A percentile compares a stretch with the other conserved stretches of the same genome.
Conservation (phyloP, 345 rosid genomes). For the Euphorbia tirucalli region DNA sequence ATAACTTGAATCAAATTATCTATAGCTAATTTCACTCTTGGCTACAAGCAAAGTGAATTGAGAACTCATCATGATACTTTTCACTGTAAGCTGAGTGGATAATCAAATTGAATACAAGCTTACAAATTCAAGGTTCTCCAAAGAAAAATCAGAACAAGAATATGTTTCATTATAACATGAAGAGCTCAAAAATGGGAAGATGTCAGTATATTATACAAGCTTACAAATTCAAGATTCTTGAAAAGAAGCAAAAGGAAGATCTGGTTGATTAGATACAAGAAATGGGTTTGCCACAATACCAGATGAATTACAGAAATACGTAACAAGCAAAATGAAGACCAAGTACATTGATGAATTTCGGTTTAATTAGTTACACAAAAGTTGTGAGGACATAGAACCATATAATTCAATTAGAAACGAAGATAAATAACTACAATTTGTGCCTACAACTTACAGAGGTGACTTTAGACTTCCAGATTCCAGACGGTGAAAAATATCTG, state of each 20-base stretch:
- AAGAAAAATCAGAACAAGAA: no score
- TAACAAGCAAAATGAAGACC: not conserved
- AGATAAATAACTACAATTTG: not conserved
- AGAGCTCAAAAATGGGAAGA: not conserved
- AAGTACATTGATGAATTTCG: not conserved
- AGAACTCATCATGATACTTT: no score
- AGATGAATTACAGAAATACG: slow-evolving; percentile 9
- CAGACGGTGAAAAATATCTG: slow-evolving; percentile 47
- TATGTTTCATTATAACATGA: no score
- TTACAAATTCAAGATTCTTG: not conserved
- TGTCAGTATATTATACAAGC: not conserved
- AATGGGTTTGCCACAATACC: not conserved
- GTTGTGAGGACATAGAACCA: not conserved
- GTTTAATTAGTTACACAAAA: not conserved
- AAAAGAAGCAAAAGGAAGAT: not conserved
- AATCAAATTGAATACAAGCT: not conserved
- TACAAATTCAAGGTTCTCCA: no score
- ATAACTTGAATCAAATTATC: no score
- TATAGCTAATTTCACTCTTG: no score
- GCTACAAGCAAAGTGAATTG: no score
- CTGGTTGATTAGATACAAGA: not conserved
- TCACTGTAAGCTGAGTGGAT: no score
- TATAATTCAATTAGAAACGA: not conserved
- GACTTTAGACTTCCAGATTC: slow-evolving; percentile 57
- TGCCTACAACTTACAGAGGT: slow-evolving; percentile 53